Evolutionary conservation across 2,329 filamentous ascomycete genomes (phyloP), one percentile per base, ranked within the genome.

Genomic region (Ceratocystis harringtonii): DNA sequence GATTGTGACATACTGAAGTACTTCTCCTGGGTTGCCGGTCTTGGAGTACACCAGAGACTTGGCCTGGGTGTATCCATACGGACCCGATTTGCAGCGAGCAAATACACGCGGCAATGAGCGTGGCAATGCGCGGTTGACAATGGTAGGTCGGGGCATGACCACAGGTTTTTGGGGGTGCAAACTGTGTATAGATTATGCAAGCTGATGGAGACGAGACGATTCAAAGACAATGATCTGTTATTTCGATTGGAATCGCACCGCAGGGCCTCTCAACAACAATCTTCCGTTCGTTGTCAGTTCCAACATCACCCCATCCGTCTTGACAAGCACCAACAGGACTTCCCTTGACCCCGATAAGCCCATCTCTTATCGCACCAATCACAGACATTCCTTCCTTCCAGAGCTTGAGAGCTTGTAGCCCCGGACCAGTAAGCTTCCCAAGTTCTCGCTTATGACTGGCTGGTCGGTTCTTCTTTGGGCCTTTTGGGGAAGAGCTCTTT

Each of bases 61-160:
- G 69, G 89, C 86, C 76, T 92, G 89, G 52, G 88, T 89, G 76
- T 94, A 94, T 71, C 89, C 89, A 73, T 90, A 92, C 0, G 83
- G 82, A 0, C 81, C 82, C 3, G 82, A 84, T 72, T 82, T 83
- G 73, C 73, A 72, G 57, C 82, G 79, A 64, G 75, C 72, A 19
- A 73, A 68, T 55, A 69, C 69, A 64, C 63, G 60, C 19, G 63
- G 64, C 28, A 63, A 19, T n/a, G 65, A 30, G 25, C 48, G 63
- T 43, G 55, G 57, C 52, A 30, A 32, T 19, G 25, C 32, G 52
- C 61, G 43, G 17, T 43, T 61, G 15, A 64, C 28, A 43, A 63
- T 50, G 41, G 58, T 19, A 22, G 62, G 48, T 12, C 62, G 62
- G 25, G 36, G 32, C 64, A 65, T 65, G 48, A 15, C 48, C 15